Evolutionary conservation across 164 flowering plant species (phyloP).

Genomic region (Dillenia suffruticosa): DNA sequence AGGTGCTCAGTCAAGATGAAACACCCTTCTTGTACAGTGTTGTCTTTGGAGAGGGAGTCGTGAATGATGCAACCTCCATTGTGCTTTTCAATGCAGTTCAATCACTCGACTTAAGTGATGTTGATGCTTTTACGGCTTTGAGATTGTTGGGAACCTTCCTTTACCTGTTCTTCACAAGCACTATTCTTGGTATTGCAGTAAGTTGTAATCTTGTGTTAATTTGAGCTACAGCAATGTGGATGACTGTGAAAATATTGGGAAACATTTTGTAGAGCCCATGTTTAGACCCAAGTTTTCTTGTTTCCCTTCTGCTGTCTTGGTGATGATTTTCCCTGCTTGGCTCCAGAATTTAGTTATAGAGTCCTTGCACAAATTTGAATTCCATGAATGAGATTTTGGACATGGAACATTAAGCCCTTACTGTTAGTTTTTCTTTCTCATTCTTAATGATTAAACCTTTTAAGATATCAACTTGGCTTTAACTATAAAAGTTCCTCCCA

Average conservation of each 20-base stretch:
- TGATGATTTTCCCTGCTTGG: no score
- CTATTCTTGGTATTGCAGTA: conserved; percentile 55
- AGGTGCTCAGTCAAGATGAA: conserved; percentile 69
- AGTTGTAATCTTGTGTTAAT: conserved; percentile 16
- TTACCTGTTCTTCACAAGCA: conserved; percentile 58
- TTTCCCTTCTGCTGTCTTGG: no score
- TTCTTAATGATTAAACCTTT: no score
- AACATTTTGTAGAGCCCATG: no score
- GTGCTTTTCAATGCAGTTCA: conserved; percentile 64
- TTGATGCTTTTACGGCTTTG: conserved; percentile 31
- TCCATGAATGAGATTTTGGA: no score
- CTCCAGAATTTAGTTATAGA: no score
- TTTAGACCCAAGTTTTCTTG: no score
- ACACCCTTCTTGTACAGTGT: conserved; percentile 65
- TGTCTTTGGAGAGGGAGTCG: conserved; percentile 71
- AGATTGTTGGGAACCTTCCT: conserved; percentile 49
- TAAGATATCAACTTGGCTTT: no score
- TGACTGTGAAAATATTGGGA: not conserved
- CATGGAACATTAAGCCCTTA: no score
- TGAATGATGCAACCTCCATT: conserved; percentile 69
- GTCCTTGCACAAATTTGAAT: no score
- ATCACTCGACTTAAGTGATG: conserved; percentile 33
- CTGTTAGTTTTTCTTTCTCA: no score
- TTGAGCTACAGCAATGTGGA: not conserved
- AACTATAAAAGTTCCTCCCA: no score